Evolutionary conservation across 805 yeast genomes (phyloP).

Genomic region (Hagleromyces aurorensis): DNA sequence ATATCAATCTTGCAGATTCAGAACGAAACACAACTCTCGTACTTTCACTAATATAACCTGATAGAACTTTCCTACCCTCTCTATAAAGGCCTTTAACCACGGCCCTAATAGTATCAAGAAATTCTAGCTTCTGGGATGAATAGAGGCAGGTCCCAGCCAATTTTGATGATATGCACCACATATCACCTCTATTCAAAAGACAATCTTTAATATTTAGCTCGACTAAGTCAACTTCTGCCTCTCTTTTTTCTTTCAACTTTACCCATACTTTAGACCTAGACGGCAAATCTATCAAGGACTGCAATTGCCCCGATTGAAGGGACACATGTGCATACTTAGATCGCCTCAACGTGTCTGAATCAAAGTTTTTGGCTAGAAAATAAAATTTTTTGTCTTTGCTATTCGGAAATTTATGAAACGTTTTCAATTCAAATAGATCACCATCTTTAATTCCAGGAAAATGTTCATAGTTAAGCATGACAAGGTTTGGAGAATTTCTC

Average conservation of each 20-base stretch:
- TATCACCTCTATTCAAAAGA: slow-evolving; percentile 78
- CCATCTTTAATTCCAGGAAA: slow-evolving; percentile 65
- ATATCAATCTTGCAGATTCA: slow-evolving; percentile 77
- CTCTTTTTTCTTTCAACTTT: slow-evolving; percentile 35
- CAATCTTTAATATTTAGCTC: slow-evolving; percentile 78
- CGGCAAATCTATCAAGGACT: slow-evolving; percentile 52
- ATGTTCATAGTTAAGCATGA: slow-evolving; percentile 51
- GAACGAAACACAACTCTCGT: slow-evolving; percentile 85
- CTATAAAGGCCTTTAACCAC: slow-evolving; percentile 53
- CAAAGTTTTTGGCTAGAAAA: slow-evolving; percentile 14
- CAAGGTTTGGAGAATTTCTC: slow-evolving; percentile 47
- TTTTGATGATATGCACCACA: slow-evolving; percentile 74
- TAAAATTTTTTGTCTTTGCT: slow-evolving; percentile 15
- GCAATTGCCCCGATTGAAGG: slow-evolving; percentile 51
- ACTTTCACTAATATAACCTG: slow-evolving; percentile 65
- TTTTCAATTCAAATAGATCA: slow-evolving; percentile 62
- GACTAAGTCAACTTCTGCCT: slow-evolving; percentile 69
- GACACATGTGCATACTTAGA: slow-evolving; percentile 40
- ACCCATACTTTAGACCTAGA: slow-evolving; percentile 61
- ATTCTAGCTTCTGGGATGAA: slow-evolving; percentile 54
- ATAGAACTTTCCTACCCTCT: slow-evolving; percentile 59
- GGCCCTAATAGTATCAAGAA: slow-evolving; percentile 55
- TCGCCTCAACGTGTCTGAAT: slow-evolving; percentile 24
- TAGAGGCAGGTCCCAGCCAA: slow-evolving; percentile 60
- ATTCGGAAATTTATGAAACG: slow-evolving; percentile 31